These are phyloP conservation scores for Podaxis carcinomalis DNA, from an alignment of 768 basidiomycete species.

Conservation along the genomic window DNA sequence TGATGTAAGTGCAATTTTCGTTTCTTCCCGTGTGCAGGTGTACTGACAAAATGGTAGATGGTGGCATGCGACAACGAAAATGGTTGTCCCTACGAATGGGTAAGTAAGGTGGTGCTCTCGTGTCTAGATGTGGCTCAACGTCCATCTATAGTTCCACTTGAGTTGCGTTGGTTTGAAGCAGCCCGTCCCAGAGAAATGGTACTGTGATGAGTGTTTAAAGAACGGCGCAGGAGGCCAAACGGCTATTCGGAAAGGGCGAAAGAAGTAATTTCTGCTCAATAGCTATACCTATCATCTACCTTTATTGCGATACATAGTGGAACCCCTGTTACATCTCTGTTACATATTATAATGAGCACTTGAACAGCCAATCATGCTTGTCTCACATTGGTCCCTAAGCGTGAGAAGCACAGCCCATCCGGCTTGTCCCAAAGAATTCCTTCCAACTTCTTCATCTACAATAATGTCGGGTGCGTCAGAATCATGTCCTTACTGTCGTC, in stretches of 20 bases:
- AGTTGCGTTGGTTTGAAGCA: constrained; percentile 50
- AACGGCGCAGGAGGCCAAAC: constrained; percentile 24
- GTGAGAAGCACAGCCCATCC: no score
- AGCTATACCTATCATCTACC: neutral
- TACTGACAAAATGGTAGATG: constrained; percentile 38
- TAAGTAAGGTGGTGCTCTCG: constrained; percentile 24
- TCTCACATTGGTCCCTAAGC: no score
- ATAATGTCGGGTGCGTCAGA: no score
- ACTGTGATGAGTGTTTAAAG: constrained; percentile 46
- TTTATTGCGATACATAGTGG: neutral
- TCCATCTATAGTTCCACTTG: constrained; percentile 48
- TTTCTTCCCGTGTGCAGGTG: neutral
- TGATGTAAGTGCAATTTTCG: constrained; percentile 31
- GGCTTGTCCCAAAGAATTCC: no score
- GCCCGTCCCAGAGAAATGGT: constrained; percentile 49
- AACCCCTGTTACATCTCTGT: neutral
- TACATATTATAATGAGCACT: no score
- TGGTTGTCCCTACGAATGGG: constrained; percentile 70
- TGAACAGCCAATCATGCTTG: no score
- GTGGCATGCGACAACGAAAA: constrained; percentile 67
- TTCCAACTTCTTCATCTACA: no score
- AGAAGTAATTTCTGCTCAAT: constrained; percentile 21
- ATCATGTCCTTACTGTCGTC: no score
- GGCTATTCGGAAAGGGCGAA: constrained; percentile 35
- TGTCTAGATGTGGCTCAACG: neutral